Evolutionary conservation across 2,329 filamentous ascomycete genomes (phyloP), one percentile per base, ranked within the genome.

Genomic region (Pseudocercospora fijiensis): DNA sequence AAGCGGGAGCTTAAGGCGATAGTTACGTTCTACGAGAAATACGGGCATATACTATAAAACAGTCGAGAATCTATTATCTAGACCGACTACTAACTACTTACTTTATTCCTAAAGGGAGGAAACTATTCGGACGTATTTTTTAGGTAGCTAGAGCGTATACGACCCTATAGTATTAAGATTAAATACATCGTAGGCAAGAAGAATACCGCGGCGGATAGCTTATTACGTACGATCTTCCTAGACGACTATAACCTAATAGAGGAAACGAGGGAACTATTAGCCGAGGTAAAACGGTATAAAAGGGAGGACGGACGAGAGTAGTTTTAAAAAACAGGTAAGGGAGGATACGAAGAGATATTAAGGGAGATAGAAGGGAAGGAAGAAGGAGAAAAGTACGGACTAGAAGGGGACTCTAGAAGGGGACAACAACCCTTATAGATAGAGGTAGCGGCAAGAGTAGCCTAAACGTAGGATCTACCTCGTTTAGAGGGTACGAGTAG

Each of bases 41-140:
- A 60, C 24, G 6, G 18, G 5, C 30, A 60, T 41, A 58, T 60
- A 53, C 58, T 60, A 33, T n/a, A 30, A n/a, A 37, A 45, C 22
- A 16, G 10, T 10, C 5, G n/a, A 3, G 22, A 11, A 5, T 60
- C 26, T n/a, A 61, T 47, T 1, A 28, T 61, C 1, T 61, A 45
- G 22, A 61, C 33, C 13, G 59, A 61, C 49, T 56, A 61, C 27
- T 56, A 61, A 13, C 59, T 43, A 45, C 28, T 61, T 9, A 57
- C 51, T 37, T 41, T 20, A 6, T 61, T 61, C 24, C 24, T 61
- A 10, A 56, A 56, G 13, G 24, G 30, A n/a, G 33, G 30, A 10
- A 58, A 43, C 30, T 45, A 58, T 20, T 7, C 13, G 11, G 56
- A 58, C 20, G 43, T 58, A 8, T 58, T 58, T 16, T 58, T 58